Base-by-base conservation (phyloP, 371 early-diverging fungal species). In the Syncephalastrum racemosum region DNA sequence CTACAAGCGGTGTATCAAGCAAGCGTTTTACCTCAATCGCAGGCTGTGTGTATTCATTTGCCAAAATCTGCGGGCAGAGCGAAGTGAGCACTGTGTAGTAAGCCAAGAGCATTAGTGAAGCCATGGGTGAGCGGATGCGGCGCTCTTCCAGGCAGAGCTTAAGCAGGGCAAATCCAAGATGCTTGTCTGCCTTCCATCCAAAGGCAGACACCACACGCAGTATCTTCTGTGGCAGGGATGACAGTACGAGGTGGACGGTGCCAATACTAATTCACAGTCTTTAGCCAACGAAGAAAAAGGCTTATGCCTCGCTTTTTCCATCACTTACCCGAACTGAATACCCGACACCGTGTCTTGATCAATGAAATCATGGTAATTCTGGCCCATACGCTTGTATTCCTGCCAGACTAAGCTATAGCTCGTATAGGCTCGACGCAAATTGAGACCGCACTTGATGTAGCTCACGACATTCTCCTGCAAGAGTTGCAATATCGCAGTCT, bases 361-460 rank as follows among this genome's bases (percentile, higher is more conserved):
- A 45, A 79, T 71, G 62, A 71, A 71, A 2, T 79, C 79, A 59
- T 73, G 58, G 46, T 72, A 68, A 10, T 63, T 56, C 45, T 79
- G 79, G 0, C 79, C 79, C 79, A 79, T 79, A 45, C 74, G 70
- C 46, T 75, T 79, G 57, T 79, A 79, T 50, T 79, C 76, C 57
- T 79, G 79, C 79, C 79, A 79, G 10, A 79, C 79, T 42, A 79
- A 48, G 60, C 76, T 79, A 51, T 79, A 79, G 22, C 76, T 75
- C 48, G 68, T 64, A 50, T 79, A 79, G 16, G 79, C 79, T 75
- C 80, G 73, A 53, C 84, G 68, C 39, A 86, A 56, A 57, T 84
- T 87, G 48, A 87, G 53, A 22, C 83, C 87, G 27, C 82, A 84
- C 62, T 84, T 87, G 44, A 84, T 74, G 58, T 84, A 87, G 18